Evolutionary conservation across 2,329 filamentous ascomycete genomes (phyloP).

Genomic region (Tolypocladium paradoxum): DNA sequence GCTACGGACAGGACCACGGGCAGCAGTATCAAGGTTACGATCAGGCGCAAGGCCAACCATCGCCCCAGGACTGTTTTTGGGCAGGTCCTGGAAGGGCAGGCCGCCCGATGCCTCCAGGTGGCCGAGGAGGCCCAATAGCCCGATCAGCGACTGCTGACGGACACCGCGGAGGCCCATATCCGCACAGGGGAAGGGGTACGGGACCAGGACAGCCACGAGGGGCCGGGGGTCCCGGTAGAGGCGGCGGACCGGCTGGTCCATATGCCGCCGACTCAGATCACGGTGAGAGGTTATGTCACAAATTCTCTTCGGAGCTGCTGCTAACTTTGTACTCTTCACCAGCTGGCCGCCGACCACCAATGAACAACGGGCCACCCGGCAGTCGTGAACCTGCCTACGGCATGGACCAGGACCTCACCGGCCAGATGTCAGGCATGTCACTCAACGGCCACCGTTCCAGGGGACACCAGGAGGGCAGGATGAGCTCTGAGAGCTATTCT

Average conservation of each 20-base stretch:
- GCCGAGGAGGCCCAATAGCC: slow-evolving; percentile 33
- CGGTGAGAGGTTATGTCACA: slow-evolving; percentile 9
- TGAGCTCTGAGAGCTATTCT: slow-evolving; percentile 15
- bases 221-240: slow-evolving; percentile 3
- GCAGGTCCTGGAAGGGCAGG: slow-evolving; percentile 29
- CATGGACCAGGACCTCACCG: slow-evolving; percentile 19
- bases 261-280: slow-evolving; percentile 31
- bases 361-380: slow-evolving; percentile 8
- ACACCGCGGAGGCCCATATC: slow-evolving; percentile 24
- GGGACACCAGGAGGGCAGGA: slow-evolving; percentile 9
- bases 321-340: slow-evolving; percentile 5
- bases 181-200: slow-evolving; percentile 23
- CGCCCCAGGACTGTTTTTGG: slow-evolving; percentile 34
- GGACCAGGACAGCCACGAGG: slow-evolving; percentile 17
- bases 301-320: too few relatives aligned
- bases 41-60: slow-evolving; percentile 32
- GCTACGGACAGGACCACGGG: slow-evolving; percentile 26
- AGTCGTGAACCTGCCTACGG: slow-evolving; percentile 11
- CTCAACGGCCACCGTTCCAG: slow-evolving; percentile 17
- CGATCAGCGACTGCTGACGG: slow-evolving; percentile 28
- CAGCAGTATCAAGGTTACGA: slow-evolving; percentile 32
- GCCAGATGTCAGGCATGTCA: slow-evolving; percentile 25
- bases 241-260: slow-evolving; percentile 29
- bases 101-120: slow-evolving; percentile 29
- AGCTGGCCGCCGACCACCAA: slow-evolving; percentile 11